Conservation (phyloP, 2,329 filamentous ascomycete genomes). For the Orbilia oligospora region DNA sequence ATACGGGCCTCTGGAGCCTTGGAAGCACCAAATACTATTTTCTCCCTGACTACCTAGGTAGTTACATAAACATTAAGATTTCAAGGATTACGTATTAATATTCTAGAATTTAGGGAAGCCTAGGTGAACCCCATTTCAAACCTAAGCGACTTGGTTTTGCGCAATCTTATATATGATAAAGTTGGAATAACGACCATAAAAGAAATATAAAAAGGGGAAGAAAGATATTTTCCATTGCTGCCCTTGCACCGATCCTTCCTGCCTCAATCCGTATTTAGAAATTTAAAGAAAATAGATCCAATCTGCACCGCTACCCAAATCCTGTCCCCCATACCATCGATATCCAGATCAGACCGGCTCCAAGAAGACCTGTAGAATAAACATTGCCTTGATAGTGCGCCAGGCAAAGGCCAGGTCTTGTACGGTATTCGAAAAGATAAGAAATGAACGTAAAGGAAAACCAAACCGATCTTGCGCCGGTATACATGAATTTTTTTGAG, state of each 20-base stretch:
- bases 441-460: constrained; percentile 24
- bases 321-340: not conserved
- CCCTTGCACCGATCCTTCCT: constrained; percentile 12
- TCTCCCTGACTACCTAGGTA: too few species aligned
- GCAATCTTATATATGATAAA: too few species aligned
- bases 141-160: not conserved
- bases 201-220: not conserved
- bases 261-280: constrained; percentile 1
- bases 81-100: too few species aligned
- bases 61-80: too few species aligned
- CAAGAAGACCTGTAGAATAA: not conserved
- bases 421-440: not conserved
- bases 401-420: not conserved
- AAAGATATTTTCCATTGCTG: constrained; percentile 10
- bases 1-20: too few species aligned
- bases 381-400: not conserved
- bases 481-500: constrained; percentile 53
- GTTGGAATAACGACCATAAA: not conserved
- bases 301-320: not conserved
- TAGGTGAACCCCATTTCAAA: not conserved
- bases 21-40: too few species aligned
- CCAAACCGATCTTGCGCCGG: constrained; percentile 56
- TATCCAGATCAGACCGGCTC: not conserved
- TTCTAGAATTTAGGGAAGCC: too few species aligned
- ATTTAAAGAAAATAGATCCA: constrained; percentile 4